These are phyloP conservation scores for Diplodia sapinea DNA, from an alignment of 2,329 filamentous ascomycete genomes.

Conservation along the genomic window DNA sequence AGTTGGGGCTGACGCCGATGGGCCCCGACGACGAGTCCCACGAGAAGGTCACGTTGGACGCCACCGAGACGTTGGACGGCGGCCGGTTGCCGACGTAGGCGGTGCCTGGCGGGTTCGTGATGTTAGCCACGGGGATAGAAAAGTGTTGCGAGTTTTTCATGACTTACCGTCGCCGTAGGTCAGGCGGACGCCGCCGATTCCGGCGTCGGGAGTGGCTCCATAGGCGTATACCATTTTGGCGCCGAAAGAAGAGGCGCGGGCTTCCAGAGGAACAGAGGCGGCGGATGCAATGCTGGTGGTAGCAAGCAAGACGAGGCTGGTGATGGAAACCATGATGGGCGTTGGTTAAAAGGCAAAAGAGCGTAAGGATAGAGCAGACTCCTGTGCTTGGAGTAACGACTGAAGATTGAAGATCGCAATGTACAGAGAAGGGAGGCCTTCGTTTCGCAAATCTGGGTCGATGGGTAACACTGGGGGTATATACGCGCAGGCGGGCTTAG, in stretches of 20 bases:
- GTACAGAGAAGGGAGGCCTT: conserved; percentile 18
- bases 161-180: conserved; percentile 28
- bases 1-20: conserved; percentile 14
- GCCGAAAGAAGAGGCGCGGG: not conserved
- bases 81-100: conserved; percentile 18
- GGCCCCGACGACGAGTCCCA: conserved; percentile 9
- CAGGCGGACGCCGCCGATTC: conserved; percentile 23
- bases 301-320: conserved; percentile 14
- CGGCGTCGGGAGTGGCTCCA: conserved; percentile 15
- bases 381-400: conserved; percentile 25
- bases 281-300: conserved; percentile 16
- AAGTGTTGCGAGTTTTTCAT: no score
- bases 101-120: not conserved
- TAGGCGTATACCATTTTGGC: conserved; percentile 22
- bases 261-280: conserved; percentile 8
- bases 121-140: not conserved
- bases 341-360: conserved; percentile 21
- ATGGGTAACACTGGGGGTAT: not conserved
- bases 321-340: conserved; percentile 22
- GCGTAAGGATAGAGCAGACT: not conserved
- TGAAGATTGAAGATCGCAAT: conserved; percentile 15
- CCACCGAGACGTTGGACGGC: conserved; percentile 22
- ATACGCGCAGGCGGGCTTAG: not conserved
- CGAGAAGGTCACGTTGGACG: conserved; percentile 26
- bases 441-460: conserved; percentile 25